Evolutionary conservation across 2,329 filamentous ascomycete species (phyloP).

Genomic region (Hansfordia pulvinata): DNA sequence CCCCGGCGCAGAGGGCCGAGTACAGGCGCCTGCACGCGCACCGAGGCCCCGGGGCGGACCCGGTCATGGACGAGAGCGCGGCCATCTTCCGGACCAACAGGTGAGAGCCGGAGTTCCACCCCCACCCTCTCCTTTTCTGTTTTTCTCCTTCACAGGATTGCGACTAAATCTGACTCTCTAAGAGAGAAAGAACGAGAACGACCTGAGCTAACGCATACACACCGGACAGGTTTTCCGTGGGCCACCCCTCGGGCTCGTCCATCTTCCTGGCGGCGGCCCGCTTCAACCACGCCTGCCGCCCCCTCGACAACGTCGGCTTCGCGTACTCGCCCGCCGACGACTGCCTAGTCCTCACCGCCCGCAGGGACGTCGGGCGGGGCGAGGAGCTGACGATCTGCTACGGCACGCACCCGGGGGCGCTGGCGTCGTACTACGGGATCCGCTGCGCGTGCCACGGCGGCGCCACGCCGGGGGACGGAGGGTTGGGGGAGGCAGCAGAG

Average conservation of each 20-base stretch:
- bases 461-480: no score
- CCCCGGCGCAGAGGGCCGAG: background rate
- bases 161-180: background rate
- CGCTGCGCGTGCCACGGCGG: background rate
- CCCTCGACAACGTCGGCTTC: background rate
- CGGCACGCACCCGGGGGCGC: background rate
- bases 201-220: background rate
- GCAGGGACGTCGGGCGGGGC: background rate
- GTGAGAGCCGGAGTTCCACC: background rate
- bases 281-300: constrained; percentile 1
- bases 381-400: constrained; percentile 2
- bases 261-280: background rate
- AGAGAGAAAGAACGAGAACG: no score
- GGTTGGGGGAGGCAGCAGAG: no score
- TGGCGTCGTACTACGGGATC: background rate
- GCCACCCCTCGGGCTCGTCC: background rate
- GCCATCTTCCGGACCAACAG: constrained; percentile 1
- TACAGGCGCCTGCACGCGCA: background rate
- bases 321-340: background rate
- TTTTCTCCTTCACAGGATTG: background rate
- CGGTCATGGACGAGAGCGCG: background rate
- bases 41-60: background rate
- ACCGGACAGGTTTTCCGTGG: background rate
- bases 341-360: background rate
- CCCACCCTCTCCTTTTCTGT: background rate